phyloP scores from a whole-genome alignment of 2,329 filamentous ascomycete species.

The Kalmusia sp. region DNA sequence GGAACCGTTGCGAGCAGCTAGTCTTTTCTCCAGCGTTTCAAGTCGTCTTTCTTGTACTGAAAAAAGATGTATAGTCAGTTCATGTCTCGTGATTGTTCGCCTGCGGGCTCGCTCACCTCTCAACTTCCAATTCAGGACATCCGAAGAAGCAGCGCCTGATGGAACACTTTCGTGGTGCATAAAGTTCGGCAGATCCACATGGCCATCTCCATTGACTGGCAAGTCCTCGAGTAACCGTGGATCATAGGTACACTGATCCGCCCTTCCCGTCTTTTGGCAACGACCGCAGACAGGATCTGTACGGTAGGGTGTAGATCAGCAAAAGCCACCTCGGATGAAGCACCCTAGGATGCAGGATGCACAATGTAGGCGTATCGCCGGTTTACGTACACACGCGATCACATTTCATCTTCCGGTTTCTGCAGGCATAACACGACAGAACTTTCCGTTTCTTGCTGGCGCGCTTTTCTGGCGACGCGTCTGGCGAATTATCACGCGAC shows the following conservation, averaged over 20 bases:
- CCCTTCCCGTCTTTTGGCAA: conserved; percentile 52
- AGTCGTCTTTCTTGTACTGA: conserved; percentile 38
- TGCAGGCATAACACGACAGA: conserved; percentile 55
- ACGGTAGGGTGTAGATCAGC: not conserved
- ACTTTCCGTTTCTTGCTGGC: conserved; percentile 52
- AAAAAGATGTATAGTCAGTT: not conserved
- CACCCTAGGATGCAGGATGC: not conserved
- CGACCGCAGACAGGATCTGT: conserved; percentile 51
- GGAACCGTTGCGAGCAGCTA: conserved; percentile 29
- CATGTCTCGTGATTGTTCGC: not conserved
- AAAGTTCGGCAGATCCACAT: conserved; percentile 21
- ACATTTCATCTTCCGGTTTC: conserved; percentile 56
- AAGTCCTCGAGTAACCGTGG: conserved; percentile 44
- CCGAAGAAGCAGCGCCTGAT: conserved; percentile 13
- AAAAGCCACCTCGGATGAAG: no score
- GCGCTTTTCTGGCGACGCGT: conserved; percentile 48
- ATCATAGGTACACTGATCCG: conserved; percentile 51
- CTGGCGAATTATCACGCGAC: conserved; percentile 40
- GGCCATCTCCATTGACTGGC: conserved; percentile 28
- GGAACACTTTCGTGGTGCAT: conserved; percentile 9
- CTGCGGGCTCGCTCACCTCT: conserved; percentile 8
- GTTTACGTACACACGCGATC: conserved; percentile 43
- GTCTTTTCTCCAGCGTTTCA: conserved; percentile 37
- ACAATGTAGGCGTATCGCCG: not conserved
- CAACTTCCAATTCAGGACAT: conserved; percentile 36